Evolutionary conservation across 768 basidiomycete species (phyloP).

Genomic region (Agrocybe praecox): DNA sequence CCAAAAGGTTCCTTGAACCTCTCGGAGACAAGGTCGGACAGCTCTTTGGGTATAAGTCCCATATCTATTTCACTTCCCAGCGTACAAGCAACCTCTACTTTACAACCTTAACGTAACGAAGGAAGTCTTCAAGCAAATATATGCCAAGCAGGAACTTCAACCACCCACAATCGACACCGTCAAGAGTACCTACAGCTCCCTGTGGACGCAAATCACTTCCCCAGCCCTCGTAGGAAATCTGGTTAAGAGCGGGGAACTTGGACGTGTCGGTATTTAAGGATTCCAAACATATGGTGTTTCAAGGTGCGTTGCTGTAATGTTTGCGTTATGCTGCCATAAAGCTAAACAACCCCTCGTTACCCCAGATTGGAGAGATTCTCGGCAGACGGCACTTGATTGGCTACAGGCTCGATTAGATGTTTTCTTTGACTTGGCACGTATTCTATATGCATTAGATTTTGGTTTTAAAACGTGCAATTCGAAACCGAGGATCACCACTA

Average conservation of each 20-base stretch:
- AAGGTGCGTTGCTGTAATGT: constrained; percentile 50
- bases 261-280: constrained; percentile 71
- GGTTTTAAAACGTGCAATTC: background rate
- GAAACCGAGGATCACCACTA: too few relatives aligned
- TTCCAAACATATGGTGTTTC: constrained; percentile 88
- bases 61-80: constrained; percentile 25
- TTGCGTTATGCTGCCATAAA: background rate
- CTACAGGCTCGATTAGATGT: constrained; percentile 54
- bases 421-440: background rate
- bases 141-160: constrained; percentile 67
- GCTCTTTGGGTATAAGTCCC: constrained; percentile 48
- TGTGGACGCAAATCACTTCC: constrained; percentile 65
- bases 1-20: constrained; percentile 49
- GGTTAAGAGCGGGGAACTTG: constrained; percentile 64
- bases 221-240: constrained; percentile 63
- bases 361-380: constrained; percentile 84
- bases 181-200: constrained; percentile 58
- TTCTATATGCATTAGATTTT: background rate
- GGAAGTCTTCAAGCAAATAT: constrained; percentile 77
- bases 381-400: constrained; percentile 81
- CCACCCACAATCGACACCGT: constrained; percentile 66
- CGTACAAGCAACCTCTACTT: constrained; percentile 73
- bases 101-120: constrained; percentile 81
- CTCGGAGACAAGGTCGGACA: constrained; percentile 54
- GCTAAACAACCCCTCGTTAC: background rate